Conservation (phyloP, 2,329 filamentous ascomycete genomes). For the Bipolaris cookei region DNA sequence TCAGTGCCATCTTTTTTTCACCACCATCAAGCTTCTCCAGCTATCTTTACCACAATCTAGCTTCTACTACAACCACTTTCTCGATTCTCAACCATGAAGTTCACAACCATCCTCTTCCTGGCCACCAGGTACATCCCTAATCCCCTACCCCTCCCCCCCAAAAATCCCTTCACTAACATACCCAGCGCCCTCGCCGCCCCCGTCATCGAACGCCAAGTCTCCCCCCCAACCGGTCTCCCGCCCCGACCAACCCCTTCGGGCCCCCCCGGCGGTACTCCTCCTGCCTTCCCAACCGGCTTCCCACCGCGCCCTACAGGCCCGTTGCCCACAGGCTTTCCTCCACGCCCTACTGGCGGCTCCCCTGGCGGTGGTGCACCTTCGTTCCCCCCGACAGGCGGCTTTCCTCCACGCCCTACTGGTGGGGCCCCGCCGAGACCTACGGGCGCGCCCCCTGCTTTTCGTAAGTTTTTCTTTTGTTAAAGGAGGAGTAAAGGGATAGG, state of each 20-base stretch:
- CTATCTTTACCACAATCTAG: not conserved
- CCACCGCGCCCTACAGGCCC: conserved; percentile 3
- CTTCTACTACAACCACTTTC: not conserved
- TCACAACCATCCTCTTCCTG: conserved; percentile 16
- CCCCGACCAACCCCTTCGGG: not conserved
- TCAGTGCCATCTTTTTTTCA: conserved; percentile 1
- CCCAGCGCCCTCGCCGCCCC: conserved; percentile 21
- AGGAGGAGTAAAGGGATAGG: no score
- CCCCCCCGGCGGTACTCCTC: conserved; percentile 1
- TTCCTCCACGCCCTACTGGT: conserved; percentile 9
- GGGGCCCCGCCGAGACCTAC: conserved; percentile 3
- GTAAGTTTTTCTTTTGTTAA: not conserved
- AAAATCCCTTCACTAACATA: conserved; percentile 3
- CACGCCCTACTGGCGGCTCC: not conserved
- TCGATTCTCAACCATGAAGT: conserved; percentile 13
- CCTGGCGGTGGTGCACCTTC: not conserved
- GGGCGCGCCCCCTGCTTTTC: conserved; percentile 2
- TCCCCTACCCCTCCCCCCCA: not conserved
- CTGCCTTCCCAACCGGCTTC: conserved; percentile 5
- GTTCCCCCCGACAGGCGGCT: not conserved
- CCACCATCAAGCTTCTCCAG: not conserved
- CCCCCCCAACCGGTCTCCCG: conserved; percentile 5
- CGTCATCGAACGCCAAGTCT: conserved; percentile 11
- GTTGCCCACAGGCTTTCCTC: not conserved
- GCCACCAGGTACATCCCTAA: conserved; percentile 15